Base-by-base conservation (phyloP, 2,329 filamentous ascomycete species). In the Gremmenia infestans region DNA sequence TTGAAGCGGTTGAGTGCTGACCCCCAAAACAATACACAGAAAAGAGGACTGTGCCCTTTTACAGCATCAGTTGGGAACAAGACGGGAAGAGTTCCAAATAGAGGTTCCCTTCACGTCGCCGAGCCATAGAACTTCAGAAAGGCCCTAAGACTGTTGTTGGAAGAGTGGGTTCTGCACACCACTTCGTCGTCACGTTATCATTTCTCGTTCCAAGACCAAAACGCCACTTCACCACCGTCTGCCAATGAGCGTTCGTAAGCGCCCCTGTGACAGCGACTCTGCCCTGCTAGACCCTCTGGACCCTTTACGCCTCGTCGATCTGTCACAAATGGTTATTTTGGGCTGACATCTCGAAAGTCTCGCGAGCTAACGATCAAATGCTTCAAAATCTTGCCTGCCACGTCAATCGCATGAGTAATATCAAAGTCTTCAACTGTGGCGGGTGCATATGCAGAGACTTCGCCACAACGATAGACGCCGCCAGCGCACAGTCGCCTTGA, bases 181-280 rank as follows among this genome's bases (percentile, higher is more conserved):
- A 60, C 47, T 57, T 63, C 55, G 52, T 49, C 55, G 54, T 69
- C 67, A 69, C 67, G 66, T 68, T 65, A 68, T 58, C 53, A 32
- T 47, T 50, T 54, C 40, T 53, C 55, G 55, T 47, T 60, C 65
- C 58, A 63, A 62, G 46, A 42, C 56, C 42, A 52, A 39, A 55
- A 61, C 54, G 54, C 55, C 55, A 56, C 52, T 52, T 43, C 40
- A 36, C 32, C 22, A 50, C 22, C 17, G 35, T 17, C 23, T 46
- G 19, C 67, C 65, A 68, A 68, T 68, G 23, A 64, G 50, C 54
- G n/a, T 37, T 17, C 37, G 22, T 50, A 62, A 39, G 65, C 56
- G 61, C 66, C 59, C 28, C 66, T 59, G 47, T 58, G 50, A 52
- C 15, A 40, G 23, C 19, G 35, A 62, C 59, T 57, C 48, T 56